Conservation (phyloP, 768 basidiomycete species). For the Rhodotorula toruloides region DNA sequence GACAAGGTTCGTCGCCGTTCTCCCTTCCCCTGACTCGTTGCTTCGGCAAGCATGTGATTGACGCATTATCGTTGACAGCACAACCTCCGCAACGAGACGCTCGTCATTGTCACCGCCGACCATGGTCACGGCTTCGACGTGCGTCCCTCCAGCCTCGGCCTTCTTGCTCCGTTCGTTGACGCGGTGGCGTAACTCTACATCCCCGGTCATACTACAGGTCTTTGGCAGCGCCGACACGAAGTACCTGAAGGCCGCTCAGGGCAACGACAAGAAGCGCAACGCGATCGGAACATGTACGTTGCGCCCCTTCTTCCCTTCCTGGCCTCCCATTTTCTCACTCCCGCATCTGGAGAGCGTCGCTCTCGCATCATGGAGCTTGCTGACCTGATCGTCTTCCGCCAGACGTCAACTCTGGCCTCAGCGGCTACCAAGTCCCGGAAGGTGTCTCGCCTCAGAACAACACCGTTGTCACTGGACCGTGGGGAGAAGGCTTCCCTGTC, state of each 20-base stretch:
- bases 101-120: slow-evolving; percentile 47
- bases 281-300: slow-evolving; percentile 46
- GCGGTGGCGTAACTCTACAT: neutral
- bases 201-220: slow-evolving; percentile 43
- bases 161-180: neutral
- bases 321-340: neutral
- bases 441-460: slow-evolving; percentile 42
- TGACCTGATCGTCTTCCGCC: neutral
- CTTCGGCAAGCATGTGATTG: too few species aligned
- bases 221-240: slow-evolving; percentile 46
- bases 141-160: neutral
- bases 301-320: neutral
- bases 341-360: too few species aligned
- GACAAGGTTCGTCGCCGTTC: slow-evolving; percentile 34
- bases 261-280: slow-evolving; percentile 45
- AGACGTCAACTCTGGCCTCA: slow-evolving; percentile 45
- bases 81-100: slow-evolving; percentile 44
- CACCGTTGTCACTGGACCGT: slow-evolving; percentile 41
- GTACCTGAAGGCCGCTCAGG: slow-evolving; percentile 40
- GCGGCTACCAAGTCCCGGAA: slow-evolving; percentile 46
- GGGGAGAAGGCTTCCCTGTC: slow-evolving; percentile 47
- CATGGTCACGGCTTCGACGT: slow-evolving; percentile 45
- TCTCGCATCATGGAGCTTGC: neutral
- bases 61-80: slow-evolving; percentile 42
- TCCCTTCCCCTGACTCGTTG: too few species aligned